Percentiles rank a stretch among this genome's conserved stretches.
These are phyloP conservation scores for Cladosporium sphaerospermum DNA, from an alignment of 2,329 filamentous ascomycete species.

Conservation along the genomic window DNA sequence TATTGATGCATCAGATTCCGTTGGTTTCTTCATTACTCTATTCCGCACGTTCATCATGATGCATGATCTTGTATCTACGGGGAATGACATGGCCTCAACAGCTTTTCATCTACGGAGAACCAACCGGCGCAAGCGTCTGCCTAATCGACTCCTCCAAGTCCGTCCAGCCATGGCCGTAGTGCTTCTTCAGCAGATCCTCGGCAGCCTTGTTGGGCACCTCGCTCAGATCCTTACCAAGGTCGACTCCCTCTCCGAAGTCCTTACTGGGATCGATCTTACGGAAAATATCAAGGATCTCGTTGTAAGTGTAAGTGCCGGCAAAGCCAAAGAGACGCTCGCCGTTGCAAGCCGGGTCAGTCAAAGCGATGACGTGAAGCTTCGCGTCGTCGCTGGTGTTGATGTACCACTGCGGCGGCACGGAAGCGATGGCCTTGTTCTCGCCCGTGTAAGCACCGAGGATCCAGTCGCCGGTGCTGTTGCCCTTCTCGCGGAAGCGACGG, in stretches of 20 bases:
- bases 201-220: slow-evolving; percentile 23
- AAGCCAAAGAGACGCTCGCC: slow-evolving; percentile 51
- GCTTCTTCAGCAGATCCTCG: slow-evolving; percentile 25
- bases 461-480: slow-evolving; percentile 10
- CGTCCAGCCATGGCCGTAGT: slow-evolving; percentile 23
- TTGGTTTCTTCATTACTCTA: background rate
- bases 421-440: background rate
- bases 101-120: background rate
- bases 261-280: slow-evolving; percentile 34
- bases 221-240: slow-evolving; percentile 21
- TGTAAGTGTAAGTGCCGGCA: slow-evolving; percentile 43
- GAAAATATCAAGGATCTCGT: slow-evolving; percentile 36
- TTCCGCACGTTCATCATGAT: background rate
- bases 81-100: background rate
- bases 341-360: slow-evolving; percentile 40
- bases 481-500: slow-evolving; percentile 1
- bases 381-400: slow-evolving; percentile 47
- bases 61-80: background rate
- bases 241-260: slow-evolving; percentile 14
- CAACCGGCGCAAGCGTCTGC: slow-evolving; percentile 13
- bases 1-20: background rate
- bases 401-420: slow-evolving; percentile 28
- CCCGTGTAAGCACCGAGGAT: background rate
- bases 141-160: slow-evolving; percentile 23
- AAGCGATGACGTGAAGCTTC: slow-evolving; percentile 47